Conservation (phyloP, 805 yeast genomes). For the Saturnispora saitoi region DNA sequence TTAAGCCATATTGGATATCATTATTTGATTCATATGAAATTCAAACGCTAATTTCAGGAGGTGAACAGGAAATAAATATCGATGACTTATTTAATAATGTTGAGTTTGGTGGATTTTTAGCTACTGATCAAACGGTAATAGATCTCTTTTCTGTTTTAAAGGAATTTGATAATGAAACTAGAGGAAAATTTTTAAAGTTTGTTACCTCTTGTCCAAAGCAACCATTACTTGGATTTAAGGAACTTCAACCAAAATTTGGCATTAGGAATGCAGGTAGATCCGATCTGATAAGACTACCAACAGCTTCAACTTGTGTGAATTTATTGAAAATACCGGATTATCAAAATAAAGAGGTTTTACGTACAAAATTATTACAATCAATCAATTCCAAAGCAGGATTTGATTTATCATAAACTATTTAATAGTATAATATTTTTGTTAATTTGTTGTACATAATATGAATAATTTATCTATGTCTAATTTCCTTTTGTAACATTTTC, state of each 20-base stretch:
- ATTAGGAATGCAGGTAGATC: constrained; percentile 54
- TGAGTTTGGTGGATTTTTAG: constrained; percentile 55
- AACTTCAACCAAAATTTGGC: constrained; percentile 71
- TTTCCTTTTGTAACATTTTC: not conserved
- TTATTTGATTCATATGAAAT: constrained; percentile 82
- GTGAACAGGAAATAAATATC: constrained; percentile 58
- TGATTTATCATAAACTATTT: constrained; percentile 62
- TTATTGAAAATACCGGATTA: constrained; percentile 82
- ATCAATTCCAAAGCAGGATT: constrained; percentile 81
- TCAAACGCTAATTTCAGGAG: constrained; percentile 79
- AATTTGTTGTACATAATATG: too few relatives aligned
- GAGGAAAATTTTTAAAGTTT: constrained; percentile 64
- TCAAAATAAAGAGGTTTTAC: constrained; percentile 45
- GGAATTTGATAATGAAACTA: constrained; percentile 58
- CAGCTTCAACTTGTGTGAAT: constrained; percentile 91
- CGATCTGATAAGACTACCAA: constrained; percentile 58
- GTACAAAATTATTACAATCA: constrained; percentile 62
- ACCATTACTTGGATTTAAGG: constrained; percentile 78
- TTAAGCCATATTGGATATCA: constrained; percentile 66
- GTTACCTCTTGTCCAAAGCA: constrained; percentile 91
- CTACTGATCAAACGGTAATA: constrained; percentile 47
- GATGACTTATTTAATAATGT: constrained; percentile 58
- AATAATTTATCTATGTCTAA: not conserved
- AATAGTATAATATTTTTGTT: too few relatives aligned
- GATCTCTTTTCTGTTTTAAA: constrained; percentile 69